Evolutionary conservation across 2,329 filamentous ascomycete species (phyloP), one percentile per base, ranked within the genome.

Genomic region (Hysterium pulicare): DNA sequence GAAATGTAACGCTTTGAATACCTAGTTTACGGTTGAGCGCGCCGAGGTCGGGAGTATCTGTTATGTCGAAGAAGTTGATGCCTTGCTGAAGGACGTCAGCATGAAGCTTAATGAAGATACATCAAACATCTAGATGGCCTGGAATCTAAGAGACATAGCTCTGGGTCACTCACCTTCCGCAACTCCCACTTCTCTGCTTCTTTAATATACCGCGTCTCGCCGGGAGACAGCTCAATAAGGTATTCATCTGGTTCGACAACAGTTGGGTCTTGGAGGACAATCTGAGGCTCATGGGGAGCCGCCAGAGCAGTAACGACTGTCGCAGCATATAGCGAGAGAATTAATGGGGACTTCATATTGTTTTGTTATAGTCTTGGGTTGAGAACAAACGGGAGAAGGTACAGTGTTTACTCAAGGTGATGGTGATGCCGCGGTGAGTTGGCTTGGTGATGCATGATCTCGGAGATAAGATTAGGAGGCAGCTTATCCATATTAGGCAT

Each of bases 131-230:
- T 16, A 17, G 17, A 19, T 11, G 8, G 22, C 4, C 4, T 4
- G 13, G 21, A 32, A 28, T 3, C 17, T 35, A n/a, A n/a, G 33
- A 32, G 16, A 33, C 38, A 36, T 33, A 28, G 7, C 31, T 28
- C 33, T 16, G 10, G 11, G 22, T 33, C 17, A 70, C 81, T 44
- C 77, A 94, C 90, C 54, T 89, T 78, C 60, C 86, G 84, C 50
- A 97, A 72, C 67, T 84, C 83, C 90, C 91, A 96, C 71, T 97
- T 98, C 72, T 96, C 83, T 26, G 95, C 87, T 59, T 97, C 91
- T 0, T 88, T 94, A 23, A 96, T 84, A 86, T 87, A 93, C 75
- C 78, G 74, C 19, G 84, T 90, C 63, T 91, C 78, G 42, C 87
- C 89, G 3, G 89, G 89, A n/a, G 81, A 78, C 20, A 93, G 76